Conservation (phyloP, 345 rosid genomes). For the Angophora floribunda region DNA sequence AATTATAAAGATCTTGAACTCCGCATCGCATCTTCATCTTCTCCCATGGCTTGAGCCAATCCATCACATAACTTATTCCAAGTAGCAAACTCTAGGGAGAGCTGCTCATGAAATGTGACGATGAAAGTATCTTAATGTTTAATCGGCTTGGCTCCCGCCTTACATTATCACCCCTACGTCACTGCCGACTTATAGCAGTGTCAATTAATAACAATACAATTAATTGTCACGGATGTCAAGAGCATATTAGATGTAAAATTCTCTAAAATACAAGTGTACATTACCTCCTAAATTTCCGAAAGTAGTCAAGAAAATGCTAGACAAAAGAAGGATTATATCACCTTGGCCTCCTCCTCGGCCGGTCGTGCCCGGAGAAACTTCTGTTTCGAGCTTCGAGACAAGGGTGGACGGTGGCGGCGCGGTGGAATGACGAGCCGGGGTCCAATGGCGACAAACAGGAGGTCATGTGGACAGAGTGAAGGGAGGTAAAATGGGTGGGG, state of each 20-base stretch:
- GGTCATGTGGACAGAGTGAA: neutral
- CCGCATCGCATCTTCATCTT: too few relatives aligned
- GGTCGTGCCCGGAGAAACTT: neutral
- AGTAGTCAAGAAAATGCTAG: neutral
- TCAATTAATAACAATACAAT: neutral
- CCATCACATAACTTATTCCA: too few relatives aligned
- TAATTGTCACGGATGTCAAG: neutral
- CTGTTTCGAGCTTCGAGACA: neutral
- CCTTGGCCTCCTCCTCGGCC: neutral
- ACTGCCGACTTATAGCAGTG: neutral
- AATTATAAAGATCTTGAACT: too few relatives aligned
- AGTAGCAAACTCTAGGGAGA: too few relatives aligned
- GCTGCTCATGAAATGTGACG: too few relatives aligned
- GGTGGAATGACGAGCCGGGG: neutral
- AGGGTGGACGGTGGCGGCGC: neutral
- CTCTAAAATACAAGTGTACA: neutral
- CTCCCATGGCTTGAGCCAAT: too few relatives aligned
- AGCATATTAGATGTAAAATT: neutral
- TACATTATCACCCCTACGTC: neutral
- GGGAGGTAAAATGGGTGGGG: neutral
- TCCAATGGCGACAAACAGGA: neutral
- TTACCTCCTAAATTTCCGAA: neutral
- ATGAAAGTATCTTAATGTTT: neutral
- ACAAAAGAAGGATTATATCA: neutral
- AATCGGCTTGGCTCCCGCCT: neutral